Base-by-base conservation (phyloP, 106 monocot species). In the Platanthera zijinensis region DNA sequence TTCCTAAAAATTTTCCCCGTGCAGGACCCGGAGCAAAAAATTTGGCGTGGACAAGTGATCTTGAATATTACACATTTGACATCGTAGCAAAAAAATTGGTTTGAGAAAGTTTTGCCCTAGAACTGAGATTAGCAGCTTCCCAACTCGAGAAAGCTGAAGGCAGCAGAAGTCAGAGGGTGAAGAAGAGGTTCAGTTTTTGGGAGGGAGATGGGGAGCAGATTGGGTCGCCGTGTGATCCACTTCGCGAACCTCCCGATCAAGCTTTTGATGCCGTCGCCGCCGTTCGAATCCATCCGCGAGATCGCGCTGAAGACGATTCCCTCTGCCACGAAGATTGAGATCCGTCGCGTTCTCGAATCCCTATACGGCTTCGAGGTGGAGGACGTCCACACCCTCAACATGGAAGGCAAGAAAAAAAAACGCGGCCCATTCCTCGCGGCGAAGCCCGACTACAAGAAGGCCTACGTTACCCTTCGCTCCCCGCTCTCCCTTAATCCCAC, bases 381-480 rank as follows among this genome's bases (percentile, higher is more conserved):
- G 49, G 94, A 99, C 78, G 92, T 99, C 32, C 91, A 88, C 21
- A 99, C 99, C 28, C 83, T 99, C 14, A 99, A 99, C 86, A 92
- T 92, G 94, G 99, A 99, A 76, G 97, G 97, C 48, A 99, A 99
- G 97, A 99, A 99, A 94, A 72, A 82, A 83, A 83, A 85, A 56
- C 88, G 89, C 5, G 94, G 94, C 10, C 82, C 82, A 14, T 86
- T 80, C 81, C 87, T 94, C 69, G 78, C 89, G 49, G 88, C 94
- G 73, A 86, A 88, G 77, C 97, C 97, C 57, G 97, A 99, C 83
- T 99, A 92, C 86, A 99, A 99, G 89, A 99, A 99, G 89, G 94
- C 97, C 52, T 99, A 94, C 79, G 86, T 99, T 80, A 99, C 97
- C 18, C 88, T 99, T 74, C 79, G 84, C 25, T 17, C 80, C 2